These are phyloP conservation scores for Pyricularia grisea DNA, from an alignment of 2,329 filamentous ascomycete species.

Conservation along the genomic window DNA sequence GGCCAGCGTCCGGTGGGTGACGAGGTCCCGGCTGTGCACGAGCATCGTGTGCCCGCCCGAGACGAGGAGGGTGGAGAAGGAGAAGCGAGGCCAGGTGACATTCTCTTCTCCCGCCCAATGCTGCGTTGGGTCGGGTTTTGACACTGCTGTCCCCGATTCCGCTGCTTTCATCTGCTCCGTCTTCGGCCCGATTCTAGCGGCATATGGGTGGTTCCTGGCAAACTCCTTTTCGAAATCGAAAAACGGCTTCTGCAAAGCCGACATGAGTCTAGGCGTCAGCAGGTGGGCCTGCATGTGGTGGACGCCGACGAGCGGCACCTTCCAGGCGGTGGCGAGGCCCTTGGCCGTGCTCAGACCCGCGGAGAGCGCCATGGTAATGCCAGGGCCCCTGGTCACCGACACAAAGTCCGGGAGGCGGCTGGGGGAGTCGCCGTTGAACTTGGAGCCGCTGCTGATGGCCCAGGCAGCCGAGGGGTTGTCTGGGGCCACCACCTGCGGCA, in stretches of 20 bases:
- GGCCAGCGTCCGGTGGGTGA: conserved; percentile 70
- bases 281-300: conserved; percentile 98
- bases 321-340: conserved; percentile 75
- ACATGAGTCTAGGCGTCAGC: conserved; percentile 71
- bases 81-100: conserved; percentile 48
- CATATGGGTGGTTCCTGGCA: too few species aligned
- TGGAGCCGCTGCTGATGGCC: not conserved
- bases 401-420: conserved; percentile 53
- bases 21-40: conserved; percentile 53
- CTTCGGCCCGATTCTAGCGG: too few species aligned
- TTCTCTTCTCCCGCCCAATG: not conserved
- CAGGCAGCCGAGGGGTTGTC: not conserved
- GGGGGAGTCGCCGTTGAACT: too few species aligned
- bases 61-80: conserved; percentile 80
- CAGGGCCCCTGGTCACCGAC: conserved; percentile 82
- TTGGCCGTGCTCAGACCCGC: conserved; percentile 79
- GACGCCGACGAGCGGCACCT: conserved; percentile 72
- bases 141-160: not conserved
- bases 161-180: not conserved
- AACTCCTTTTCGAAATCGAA: conserved; percentile 5
- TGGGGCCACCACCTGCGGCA: conserved; percentile 25
- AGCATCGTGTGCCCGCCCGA: conserved; percentile 91
- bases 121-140: not conserved
- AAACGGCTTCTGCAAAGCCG: conserved; percentile 37
- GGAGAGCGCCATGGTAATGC: conserved; percentile 71